Conservation (phyloP, 140 eudicot species). For the Anethum foeniculum region DNA sequence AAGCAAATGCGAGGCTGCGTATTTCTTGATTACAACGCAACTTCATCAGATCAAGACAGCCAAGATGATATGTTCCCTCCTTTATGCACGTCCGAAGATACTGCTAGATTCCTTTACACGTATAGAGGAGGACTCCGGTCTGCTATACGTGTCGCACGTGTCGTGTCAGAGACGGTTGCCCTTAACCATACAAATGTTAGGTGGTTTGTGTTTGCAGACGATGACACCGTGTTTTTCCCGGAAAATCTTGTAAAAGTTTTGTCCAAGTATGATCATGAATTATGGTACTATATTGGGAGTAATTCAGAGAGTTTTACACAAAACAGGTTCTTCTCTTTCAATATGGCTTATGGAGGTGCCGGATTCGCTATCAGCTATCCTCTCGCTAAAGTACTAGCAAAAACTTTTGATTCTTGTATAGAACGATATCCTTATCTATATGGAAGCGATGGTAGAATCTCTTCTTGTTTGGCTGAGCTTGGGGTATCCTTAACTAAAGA, state of each 20-base stretch:
- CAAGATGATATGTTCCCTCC: conserved; percentile 38
- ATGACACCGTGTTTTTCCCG: conserved; percentile 66
- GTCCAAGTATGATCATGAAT: conserved; percentile 65
- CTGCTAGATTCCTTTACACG: conserved; percentile 57
- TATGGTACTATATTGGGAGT: conserved; percentile 64
- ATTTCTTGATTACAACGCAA: conserved; percentile 36
- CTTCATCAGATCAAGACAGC: not conserved
- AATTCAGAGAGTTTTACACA: conserved; percentile 61
- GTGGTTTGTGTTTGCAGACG: conserved; percentile 98
- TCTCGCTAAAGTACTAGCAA: conserved; percentile 60
- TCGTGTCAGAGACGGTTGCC: conserved; percentile 62
- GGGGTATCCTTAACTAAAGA: conserved; percentile 67
- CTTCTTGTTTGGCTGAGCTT: conserved; percentile 81
- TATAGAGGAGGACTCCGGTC: conserved; percentile 58
- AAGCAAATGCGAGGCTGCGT: conserved; percentile 61
- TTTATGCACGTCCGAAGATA: conserved; percentile 49
- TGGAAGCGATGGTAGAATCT: conserved; percentile 80
- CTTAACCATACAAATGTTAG: conserved; percentile 53
- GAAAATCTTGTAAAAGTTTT: conserved; percentile 68
- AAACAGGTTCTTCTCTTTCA: conserved; percentile 48
- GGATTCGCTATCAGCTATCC: conserved; percentile 94
- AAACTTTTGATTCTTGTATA: conserved; percentile 67
- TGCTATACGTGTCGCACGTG: conserved; percentile 77
- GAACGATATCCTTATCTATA: conserved; percentile 65
- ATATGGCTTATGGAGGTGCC: conserved; percentile 88